Base-by-base conservation (phyloP, 148 eudicot species). In the Rhododendron williamsianum region DNA sequence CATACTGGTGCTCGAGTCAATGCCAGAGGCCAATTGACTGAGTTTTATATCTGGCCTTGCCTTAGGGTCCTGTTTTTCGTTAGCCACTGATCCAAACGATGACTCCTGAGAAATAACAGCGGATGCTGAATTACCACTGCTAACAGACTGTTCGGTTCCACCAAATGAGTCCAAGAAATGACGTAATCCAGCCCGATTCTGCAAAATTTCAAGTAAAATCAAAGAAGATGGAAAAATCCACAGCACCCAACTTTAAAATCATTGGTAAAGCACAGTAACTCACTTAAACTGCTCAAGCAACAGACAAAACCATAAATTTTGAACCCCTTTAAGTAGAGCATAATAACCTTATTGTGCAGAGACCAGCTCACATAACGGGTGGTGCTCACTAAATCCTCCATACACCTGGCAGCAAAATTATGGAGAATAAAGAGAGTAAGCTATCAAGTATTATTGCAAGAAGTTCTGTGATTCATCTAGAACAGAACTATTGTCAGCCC, bases 321-420 rank as follows among this genome's bases (percentile, higher is more conserved):
- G 45, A 84, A 78, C 30, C 36, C 52, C 16, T 73, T 38, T 16
- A 21, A 69, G 5, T 84, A 35, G 25, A 82, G 48, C 76, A 56
- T 23, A 30, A 48, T 85, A 83, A 96, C 99, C 99, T 96, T 96
- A 85, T 96, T 96, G 90, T 96, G 99, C 79, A 96, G 97, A 78
- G 99, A 96, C 99, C 99, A 96, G 76, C 93, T 91, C 86, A 96
- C 99, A 86, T 96, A 96, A 67, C 99, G 98, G 30, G 99, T 96
- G 84, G 99, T 96, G 92, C 99, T 96, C 85, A 91, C 90, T 84
- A 96, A 88, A 91, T 96, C 99, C 89, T 96, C 99, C 99, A 95
- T 91, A 85, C 99, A 96, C 89, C 99, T 96, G 92, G 67, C 80
- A 86, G 78, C 43, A 58, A 84, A 51, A 84, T 63, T 43, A 67